Percentiles rank a stretch among this genome's conserved stretches.
Conservation (phyloP, 73 alveolate species). For the Tetrahymena malaccensis region DNA sequence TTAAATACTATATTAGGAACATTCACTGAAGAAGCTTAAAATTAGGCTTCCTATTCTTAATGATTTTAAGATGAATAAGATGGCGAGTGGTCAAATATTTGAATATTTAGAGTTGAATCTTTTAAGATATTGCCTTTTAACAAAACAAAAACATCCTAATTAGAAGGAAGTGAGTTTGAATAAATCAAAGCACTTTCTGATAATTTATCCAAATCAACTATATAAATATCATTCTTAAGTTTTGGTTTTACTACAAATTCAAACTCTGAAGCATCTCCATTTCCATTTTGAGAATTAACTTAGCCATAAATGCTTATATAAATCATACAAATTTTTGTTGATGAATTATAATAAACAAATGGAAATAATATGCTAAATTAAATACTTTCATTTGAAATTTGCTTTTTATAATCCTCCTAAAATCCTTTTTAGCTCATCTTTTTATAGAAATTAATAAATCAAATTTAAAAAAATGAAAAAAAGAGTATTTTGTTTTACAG, state of each 20-base stretch:
- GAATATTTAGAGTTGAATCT: not conserved
- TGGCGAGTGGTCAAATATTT: not conserved
- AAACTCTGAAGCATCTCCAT: not conserved
- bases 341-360: not conserved
- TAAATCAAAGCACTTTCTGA: not conserved
- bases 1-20: not conserved
- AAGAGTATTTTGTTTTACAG: no score
- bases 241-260: not conserved
- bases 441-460: not conserved
- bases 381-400: not conserved
- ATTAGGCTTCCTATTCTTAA: not conserved
- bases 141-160: not conserved
- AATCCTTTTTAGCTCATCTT: not conserved
- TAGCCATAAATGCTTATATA: not conserved
- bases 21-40: not conserved
- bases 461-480: not conserved
- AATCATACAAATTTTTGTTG: not conserved
- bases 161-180: not conserved
- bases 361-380: not conserved
- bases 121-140: not conserved
- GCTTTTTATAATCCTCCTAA: not conserved
- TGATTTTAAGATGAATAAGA: not conserved
- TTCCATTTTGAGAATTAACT: not conserved
- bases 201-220: not conserved
- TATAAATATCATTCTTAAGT: not conserved